Conservation (phyloP, 495 filamentous ascomycete species). For the Amphirosellinia nigrospora region DNA sequence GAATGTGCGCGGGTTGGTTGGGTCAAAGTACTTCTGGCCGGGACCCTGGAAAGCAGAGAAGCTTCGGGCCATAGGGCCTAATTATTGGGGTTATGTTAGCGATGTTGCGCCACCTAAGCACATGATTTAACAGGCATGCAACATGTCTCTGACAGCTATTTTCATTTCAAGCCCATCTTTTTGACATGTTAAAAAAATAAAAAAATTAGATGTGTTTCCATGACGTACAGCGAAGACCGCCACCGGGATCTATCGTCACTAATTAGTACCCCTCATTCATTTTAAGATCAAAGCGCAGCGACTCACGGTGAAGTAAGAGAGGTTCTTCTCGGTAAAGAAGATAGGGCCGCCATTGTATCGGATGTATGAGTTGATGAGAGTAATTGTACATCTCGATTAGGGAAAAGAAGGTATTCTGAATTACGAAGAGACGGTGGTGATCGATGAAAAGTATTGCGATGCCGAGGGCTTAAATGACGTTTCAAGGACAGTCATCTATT, state of each 20-base stretch:
- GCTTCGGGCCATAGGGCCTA: conserved; percentile 45
- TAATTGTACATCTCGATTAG: background rate
- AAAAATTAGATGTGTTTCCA: no score
- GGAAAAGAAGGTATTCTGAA: no score
- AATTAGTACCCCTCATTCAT: background rate
- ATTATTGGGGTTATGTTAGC: background rate
- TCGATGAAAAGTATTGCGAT: background rate
- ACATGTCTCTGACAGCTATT: background rate
- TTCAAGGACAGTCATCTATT: conserved; percentile 11
- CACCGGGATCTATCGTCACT: conserved; percentile 48
- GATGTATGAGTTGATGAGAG: background rate
- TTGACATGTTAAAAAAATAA: no score
- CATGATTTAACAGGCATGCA: background rate
- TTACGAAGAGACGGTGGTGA: background rate
- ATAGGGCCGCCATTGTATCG: conserved; percentile 46
- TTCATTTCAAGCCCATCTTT: background rate
- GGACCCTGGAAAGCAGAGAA: conserved; percentile 47
- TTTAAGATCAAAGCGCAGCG: background rate
- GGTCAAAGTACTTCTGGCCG: conserved; percentile 39
- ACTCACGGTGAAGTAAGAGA: conserved; percentile 55
- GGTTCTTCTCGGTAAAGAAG: conserved; percentile 46
- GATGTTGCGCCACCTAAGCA: background rate
- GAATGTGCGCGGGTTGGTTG: conserved; percentile 41
- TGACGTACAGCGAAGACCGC: conserved; percentile 46
- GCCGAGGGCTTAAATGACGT: background rate